These are phyloP conservation scores for Fimicolochytrium jonesii DNA, from an alignment of 192 early-diverging fungal genomes.

Conservation along the genomic window DNA sequence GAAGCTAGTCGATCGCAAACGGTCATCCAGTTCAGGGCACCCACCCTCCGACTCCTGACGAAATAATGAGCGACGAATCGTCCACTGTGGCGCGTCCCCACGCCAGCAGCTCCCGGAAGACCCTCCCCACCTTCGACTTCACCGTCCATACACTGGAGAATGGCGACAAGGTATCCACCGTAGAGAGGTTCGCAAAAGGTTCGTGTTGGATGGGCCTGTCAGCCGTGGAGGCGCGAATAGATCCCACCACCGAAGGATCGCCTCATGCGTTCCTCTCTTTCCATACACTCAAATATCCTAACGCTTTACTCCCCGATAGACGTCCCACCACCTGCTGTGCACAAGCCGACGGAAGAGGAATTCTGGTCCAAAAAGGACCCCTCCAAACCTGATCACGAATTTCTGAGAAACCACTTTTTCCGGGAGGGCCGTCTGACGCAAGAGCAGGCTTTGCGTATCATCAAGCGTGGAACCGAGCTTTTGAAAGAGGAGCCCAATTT, in stretches of 20 bases:
- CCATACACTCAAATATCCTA: no score
- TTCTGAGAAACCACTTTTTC: conserved; percentile 89
- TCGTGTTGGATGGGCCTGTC: no score
- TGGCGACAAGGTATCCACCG: conserved; percentile 68
- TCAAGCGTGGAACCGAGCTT: conserved; percentile 76
- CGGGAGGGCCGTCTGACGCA: conserved; percentile 88
- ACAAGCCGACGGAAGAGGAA: conserved; percentile 55
- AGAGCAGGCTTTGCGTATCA: conserved; percentile 85
- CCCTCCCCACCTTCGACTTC: conserved; percentile 62
- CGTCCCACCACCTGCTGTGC: conserved; percentile 49
- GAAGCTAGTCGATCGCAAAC: no score
- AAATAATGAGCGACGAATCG: no score
- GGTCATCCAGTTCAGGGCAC: no score
- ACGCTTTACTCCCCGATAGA: no score
- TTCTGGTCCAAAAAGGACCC: conserved; percentile 68
- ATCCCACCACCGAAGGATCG: neutral
- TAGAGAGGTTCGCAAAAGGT: conserved; percentile 77
- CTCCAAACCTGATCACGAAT: conserved; percentile 72
- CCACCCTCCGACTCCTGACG: no score
- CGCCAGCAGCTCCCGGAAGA: no score
- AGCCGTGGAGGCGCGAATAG: no score
- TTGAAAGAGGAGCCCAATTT: conserved; percentile 79
- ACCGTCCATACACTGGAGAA: conserved; percentile 69
- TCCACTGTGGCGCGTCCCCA: no score
- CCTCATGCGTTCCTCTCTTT: no score